phyloP scores from a whole-genome alignment of 352 stramenopile genomes.

The Aphanomyces cochlioides region DNA sequence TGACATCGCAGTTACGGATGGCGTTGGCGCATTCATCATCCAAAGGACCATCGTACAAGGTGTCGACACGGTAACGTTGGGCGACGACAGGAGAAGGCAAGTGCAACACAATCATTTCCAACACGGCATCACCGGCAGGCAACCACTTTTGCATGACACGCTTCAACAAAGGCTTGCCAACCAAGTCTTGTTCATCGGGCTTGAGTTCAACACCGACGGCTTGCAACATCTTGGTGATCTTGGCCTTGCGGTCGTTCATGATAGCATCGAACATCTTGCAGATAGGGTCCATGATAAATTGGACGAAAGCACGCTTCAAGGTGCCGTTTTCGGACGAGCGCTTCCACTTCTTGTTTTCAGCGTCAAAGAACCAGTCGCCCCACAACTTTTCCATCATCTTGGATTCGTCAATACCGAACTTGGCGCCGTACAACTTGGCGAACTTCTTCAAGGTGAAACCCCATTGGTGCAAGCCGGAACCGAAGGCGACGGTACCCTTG shows the following conservation, averaged over 20 bases:
- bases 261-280: slow-evolving; percentile 99
- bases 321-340: slow-evolving; percentile 87
- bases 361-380: slow-evolving; percentile 98
- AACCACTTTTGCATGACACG: slow-evolving; percentile 99
- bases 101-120: slow-evolving; percentile 99
- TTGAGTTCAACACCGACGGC: slow-evolving; percentile 97
- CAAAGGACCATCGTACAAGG: slow-evolving; percentile 97
- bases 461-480: slow-evolving; percentile 99
- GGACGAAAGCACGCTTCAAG: slow-evolving; percentile 98
- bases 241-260: slow-evolving; percentile 99
- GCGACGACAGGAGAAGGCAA: slow-evolving; percentile 95
- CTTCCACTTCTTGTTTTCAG: slow-evolving; percentile 95
- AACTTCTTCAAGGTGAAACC: slow-evolving; percentile 99
- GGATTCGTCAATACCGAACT: slow-evolving; percentile 97
- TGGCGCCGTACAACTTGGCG: slow-evolving; percentile 96
- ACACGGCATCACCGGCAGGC: slow-evolving; percentile 95
- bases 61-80: slow-evolving; percentile 98
- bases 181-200: slow-evolving; percentile 94
- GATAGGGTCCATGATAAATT: slow-evolving; percentile 99
- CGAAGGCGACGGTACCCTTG: slow-evolving; percentile 98
- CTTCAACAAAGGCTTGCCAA: slow-evolving; percentile 98
- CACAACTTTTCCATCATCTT: slow-evolving; percentile 99
- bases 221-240: slow-evolving; percentile 98
- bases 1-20: slow-evolving; percentile 98
- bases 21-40: slow-evolving; percentile 96